Evolutionary conservation across 2,329 filamentous ascomycete species (phyloP).

Genomic region (Gyromitra esculenta): DNA sequence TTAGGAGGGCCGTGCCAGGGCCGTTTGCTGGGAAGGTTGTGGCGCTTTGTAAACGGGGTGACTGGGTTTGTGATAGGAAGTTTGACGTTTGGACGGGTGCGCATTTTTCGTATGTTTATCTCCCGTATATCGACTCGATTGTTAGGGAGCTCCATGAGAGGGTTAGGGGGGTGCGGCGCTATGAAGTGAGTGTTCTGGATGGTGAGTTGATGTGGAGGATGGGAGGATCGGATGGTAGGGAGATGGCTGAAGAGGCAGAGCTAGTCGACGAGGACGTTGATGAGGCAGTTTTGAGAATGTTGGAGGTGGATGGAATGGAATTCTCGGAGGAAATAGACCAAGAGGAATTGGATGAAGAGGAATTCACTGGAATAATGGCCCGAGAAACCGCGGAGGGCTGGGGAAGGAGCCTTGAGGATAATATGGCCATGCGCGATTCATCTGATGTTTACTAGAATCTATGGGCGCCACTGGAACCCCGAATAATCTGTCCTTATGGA

Average conservation of each 20-base stretch:
- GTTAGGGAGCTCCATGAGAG: background rate
- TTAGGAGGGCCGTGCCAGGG: background rate
- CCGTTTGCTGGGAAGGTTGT: background rate
- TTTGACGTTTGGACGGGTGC: background rate
- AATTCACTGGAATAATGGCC: background rate
- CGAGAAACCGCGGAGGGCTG: background rate
- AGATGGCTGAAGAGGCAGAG: background rate
- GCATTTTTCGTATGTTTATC: constrained; percentile 11
- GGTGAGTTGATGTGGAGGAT: background rate
- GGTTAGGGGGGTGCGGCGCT: background rate
- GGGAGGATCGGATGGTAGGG: background rate
- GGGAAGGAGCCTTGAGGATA: background rate
- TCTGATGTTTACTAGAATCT: background rate
- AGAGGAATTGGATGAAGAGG: background rate
- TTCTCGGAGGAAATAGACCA: background rate
- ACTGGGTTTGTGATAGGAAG: constrained; percentile 38
- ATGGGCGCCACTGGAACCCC: background rate
- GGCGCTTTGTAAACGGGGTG: constrained; percentile 17
- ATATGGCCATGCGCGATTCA: background rate
- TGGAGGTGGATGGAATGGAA: background rate
- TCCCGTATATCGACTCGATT: background rate
- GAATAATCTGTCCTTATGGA: too few relatives aligned
- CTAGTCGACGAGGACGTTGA: too few relatives aligned
- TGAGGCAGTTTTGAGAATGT: background rate
- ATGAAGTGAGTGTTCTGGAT: background rate